These are phyloP conservation scores for Podaxis sp. DNA, from an alignment of 768 basidiomycete genomes.

Conservation along the genomic window DNA sequence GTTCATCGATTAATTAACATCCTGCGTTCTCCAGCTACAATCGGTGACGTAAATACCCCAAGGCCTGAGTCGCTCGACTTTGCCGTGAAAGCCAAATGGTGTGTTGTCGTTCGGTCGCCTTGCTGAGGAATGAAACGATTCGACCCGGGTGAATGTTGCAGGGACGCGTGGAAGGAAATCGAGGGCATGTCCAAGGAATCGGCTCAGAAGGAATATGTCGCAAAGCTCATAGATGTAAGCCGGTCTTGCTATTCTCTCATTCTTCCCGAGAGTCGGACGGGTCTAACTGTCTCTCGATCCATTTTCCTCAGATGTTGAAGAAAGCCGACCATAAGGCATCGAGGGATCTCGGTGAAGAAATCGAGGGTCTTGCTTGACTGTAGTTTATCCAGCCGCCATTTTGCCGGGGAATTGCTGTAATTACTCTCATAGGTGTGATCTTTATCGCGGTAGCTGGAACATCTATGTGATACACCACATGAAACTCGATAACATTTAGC, in stretches of 20 bases:
- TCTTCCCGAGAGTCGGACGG: background rate
- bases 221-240: conserved; percentile 65
- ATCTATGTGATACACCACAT: background rate
- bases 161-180: conserved; percentile 83
- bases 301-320: conserved; percentile 51
- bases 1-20: background rate
- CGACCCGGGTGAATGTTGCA: conserved; percentile 24
- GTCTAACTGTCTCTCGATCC: conserved; percentile 9
- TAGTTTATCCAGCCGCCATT: background rate
- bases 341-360: conserved; percentile 54
- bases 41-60: conserved; percentile 66
- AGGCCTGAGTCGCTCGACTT: conserved; percentile 84
- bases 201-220: conserved; percentile 72
- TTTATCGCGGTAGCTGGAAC: background rate
- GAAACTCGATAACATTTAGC: background rate
- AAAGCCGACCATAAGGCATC: conserved; percentile 48
- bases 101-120: conserved; percentile 19
- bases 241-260: background rate
- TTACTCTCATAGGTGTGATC: background rate
- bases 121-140: background rate
- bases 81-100: conserved; percentile 92
- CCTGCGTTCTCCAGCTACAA: conserved; percentile 47
- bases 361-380: conserved; percentile 46
- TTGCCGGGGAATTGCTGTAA: background rate
- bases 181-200: conserved; percentile 75